These are phyloP conservation scores for Pogostemon cablin DNA, from an alignment of 257 asterid species.

Conservation along the genomic window DNA sequence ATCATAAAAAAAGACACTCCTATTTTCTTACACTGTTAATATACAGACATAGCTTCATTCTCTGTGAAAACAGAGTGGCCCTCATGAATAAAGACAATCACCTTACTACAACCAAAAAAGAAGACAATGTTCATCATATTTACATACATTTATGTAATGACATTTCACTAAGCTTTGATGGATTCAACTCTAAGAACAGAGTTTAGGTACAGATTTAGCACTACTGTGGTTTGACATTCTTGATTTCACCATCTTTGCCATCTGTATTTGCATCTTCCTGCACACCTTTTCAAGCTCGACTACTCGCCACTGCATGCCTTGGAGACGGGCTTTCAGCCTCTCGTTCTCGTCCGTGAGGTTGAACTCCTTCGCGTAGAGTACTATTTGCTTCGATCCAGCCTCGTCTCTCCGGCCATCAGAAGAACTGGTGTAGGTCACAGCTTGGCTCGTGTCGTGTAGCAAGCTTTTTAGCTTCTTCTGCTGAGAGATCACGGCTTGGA, in stretches of 20 bases:
- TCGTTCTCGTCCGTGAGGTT: slow-evolving; percentile 61
- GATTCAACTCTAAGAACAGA: slow-evolving; percentile 60
- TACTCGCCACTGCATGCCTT: slow-evolving; percentile 91
- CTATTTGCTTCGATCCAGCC: slow-evolving; percentile 56
- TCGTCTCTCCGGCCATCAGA: slow-evolving; percentile 36
- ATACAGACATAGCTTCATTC: slow-evolving; percentile 31
- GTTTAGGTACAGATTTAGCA: slow-evolving; percentile 69
- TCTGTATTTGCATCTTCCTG: slow-evolving; percentile 71
- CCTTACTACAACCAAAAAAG: slow-evolving; percentile 31
- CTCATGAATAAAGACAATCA: slow-evolving; percentile 10
- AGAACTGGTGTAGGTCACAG: slow-evolving; percentile 20
- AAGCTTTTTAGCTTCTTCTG: slow-evolving; percentile 65
- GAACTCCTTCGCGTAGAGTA: slow-evolving; percentile 65
- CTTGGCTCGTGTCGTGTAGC: slow-evolving; percentile 54
- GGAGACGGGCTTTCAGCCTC: slow-evolving; percentile 66
- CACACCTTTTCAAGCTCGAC: slow-evolving; percentile 76
- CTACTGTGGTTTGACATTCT: slow-evolving; percentile 52
- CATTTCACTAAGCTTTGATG: slow-evolving; percentile 2
- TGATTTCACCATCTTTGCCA: slow-evolving; percentile 73
- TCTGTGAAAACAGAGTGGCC: slow-evolving; percentile 30
- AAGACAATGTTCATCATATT: slow-evolving; percentile 35
- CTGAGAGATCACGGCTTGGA: slow-evolving; percentile 63
- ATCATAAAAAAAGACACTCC: slow-evolving; percentile 10
- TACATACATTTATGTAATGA: slow-evolving; percentile 30
- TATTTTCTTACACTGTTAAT: slow-evolving; percentile 13